phyloP scores from a whole-genome alignment of 768 basidiomycete species.

The Candolleomyces eurysporus region DNA sequence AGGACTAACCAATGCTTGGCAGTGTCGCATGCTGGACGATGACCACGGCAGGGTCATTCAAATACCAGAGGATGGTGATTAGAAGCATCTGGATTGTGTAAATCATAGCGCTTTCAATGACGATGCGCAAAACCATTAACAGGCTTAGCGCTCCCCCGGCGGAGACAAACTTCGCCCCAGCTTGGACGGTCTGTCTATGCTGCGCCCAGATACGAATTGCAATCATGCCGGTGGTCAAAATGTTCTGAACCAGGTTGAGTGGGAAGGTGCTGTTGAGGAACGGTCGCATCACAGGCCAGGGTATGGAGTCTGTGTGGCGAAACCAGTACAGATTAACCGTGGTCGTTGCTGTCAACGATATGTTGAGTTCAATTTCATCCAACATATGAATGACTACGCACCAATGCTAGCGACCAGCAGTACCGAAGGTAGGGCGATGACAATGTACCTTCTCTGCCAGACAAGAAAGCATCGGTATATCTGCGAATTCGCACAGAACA shows the following conservation, averaged over 20 bases:
- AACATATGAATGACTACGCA: neutral
- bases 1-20: conserved; percentile 5
- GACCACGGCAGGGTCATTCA: conserved; percentile 11
- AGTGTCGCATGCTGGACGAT: conserved; percentile 8
- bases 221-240: conserved; percentile 9
- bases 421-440: neutral
- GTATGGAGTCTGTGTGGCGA: neutral
- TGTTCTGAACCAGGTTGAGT: conserved; percentile 3
- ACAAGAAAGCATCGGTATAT: conserved; percentile 6
- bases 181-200: conserved; percentile 3
- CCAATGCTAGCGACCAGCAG: neutral
- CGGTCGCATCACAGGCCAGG: neutral
- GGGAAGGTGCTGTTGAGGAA: conserved; percentile 3
- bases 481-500: neutral
- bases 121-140: conserved; percentile 12
- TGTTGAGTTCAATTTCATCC: neutral
- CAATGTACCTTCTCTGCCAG: neutral
- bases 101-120: conserved; percentile 16
- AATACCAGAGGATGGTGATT: conserved; percentile 13
- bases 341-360: neutral
- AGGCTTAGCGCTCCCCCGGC: conserved; percentile 8
- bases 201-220: conserved; percentile 12
- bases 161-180: neutral
- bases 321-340: neutral
- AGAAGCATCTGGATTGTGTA: conserved; percentile 14